These are phyloP conservation scores for Mycosarcoma mackinlayi DNA, from an alignment of 1,284 basidiomycete genomes.

Conservation along the genomic window DNA sequence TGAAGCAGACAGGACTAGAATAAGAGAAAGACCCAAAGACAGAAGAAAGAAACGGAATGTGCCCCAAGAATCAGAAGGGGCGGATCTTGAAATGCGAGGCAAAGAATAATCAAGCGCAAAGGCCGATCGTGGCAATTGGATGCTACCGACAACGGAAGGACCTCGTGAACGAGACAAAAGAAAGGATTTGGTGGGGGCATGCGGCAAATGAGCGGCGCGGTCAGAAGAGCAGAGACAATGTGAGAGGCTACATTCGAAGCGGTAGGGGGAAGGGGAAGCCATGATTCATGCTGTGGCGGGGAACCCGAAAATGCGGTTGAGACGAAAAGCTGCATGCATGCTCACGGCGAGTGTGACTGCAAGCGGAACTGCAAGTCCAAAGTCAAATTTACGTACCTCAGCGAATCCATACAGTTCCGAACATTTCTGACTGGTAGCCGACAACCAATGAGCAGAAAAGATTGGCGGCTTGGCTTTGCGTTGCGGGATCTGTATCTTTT, in stretches of 20 bases:
- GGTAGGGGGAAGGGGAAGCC: no score
- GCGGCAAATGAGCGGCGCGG: conserved; percentile 30
- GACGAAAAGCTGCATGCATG: no score
- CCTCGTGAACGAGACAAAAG: neutral
- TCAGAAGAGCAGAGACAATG: conserved; percentile 12
- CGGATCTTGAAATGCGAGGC: neutral
- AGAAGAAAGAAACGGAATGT: neutral
- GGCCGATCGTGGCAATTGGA: neutral
- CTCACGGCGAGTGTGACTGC: no score
- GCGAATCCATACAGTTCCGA: no score
- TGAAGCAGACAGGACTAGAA: no score
- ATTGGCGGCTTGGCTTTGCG: no score
- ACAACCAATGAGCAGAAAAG: no score
- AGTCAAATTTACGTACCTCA: no score
- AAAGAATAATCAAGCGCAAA: neutral
- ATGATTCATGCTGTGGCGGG: conserved; percentile 21
- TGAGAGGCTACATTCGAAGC: neutral
- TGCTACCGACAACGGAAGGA: neutral
- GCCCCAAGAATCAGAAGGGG: no score
- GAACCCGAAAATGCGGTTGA: conserved; percentile 29
- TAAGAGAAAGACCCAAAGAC: neutral
- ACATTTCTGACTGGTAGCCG: no score
- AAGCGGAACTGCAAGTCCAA: no score
- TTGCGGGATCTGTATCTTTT: neutral
- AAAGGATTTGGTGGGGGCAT: conserved; percentile 2